Evolutionary conservation across 2,329 filamentous ascomycete genomes (phyloP), one percentile per base, ranked within the genome.

Genomic region (Alternaria alternata): DNA sequence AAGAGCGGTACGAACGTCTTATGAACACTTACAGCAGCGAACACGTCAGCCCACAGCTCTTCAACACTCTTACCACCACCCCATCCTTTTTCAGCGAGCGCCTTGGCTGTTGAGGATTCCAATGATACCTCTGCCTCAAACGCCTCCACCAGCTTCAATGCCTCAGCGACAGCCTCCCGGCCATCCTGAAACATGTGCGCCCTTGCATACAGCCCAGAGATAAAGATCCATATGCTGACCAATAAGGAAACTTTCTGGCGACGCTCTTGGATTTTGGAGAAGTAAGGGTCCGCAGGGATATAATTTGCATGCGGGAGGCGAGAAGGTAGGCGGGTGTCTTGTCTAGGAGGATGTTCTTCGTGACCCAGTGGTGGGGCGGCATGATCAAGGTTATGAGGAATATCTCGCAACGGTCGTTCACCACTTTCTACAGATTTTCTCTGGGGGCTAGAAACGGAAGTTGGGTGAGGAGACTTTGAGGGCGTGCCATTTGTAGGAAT

Each of bases 201-300:
- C 54, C 93, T 87, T 28, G 93, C 88, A 75, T 98, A 99, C 65
- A 98, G 89, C 0, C 91, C 91, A 2, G 93, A 91, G 62, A 97
- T 93, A 74, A 95, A 90, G 8, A 97, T 83, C 95, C 95, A 99
- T 32, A 97, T 89, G 66, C 90, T 90, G 20, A 93, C 82, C 16
- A 99, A 79, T 11, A 89, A 74, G 5, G 82, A 82, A 12, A 87
- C 80, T 16, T 83, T 85, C 59, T 88, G 85, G 54, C 84, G 84
- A 52, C 86, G 82, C 51, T 83, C 81, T 62, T 86, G 83, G 8
- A 81, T 63, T 20, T 79, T 76, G 2, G 84, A 80, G 58, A 87
- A 86, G 53, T 81, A 81, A 41, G 85, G 83, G 30, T 84, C 72
- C 11, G 80, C 73, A 20, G 74, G 62, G 6, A 78, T 69, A 18